phyloP scores from a whole-genome alignment of 169 alveolate species.

The Eimeria falciformis region DNA sequence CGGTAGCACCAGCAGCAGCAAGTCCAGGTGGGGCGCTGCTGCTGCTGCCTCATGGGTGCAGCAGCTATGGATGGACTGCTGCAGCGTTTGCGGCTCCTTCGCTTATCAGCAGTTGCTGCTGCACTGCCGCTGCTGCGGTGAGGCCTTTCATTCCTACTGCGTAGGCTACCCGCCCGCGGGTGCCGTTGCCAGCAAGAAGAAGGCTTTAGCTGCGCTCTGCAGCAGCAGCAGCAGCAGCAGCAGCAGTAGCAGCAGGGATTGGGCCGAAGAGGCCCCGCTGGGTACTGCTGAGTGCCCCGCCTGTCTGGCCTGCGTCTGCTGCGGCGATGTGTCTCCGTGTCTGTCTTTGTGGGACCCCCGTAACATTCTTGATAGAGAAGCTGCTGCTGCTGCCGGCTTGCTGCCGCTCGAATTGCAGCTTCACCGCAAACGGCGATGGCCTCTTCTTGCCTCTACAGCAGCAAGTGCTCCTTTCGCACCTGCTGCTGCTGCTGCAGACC shows the following conservation, averaged over 20 bases:
- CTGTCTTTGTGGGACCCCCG: constrained; percentile 47
- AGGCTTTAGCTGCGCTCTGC: constrained; percentile 28
- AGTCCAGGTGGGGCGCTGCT: background rate
- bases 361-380: constrained; percentile 38
- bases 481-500: constrained; percentile 47
- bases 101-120: constrained; percentile 35
- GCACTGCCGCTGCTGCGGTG: constrained; percentile 71
- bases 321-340: background rate
- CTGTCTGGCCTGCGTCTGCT: constrained; percentile 6
- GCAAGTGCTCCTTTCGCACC: constrained; percentile 20
- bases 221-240: constrained; percentile 59
- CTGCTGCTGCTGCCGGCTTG: constrained; percentile 53
- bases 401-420: constrained; percentile 36
- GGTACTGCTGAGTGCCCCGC: constrained; percentile 32
- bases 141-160: constrained; percentile 59
- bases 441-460: background rate
- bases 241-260: constrained; percentile 18
- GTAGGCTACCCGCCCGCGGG: constrained; percentile 35
- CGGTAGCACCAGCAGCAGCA: constrained; percentile 12
- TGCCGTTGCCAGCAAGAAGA: constrained; percentile 3
- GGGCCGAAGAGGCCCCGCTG: background rate
- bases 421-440: constrained; percentile 31
- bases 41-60: constrained; percentile 53
- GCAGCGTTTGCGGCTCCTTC: constrained; percentile 70
- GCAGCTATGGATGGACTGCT: constrained; percentile 58